Conservation (phyloP, 2,329 filamentous ascomycete species). For the Colletotrichum sp. region DNA sequence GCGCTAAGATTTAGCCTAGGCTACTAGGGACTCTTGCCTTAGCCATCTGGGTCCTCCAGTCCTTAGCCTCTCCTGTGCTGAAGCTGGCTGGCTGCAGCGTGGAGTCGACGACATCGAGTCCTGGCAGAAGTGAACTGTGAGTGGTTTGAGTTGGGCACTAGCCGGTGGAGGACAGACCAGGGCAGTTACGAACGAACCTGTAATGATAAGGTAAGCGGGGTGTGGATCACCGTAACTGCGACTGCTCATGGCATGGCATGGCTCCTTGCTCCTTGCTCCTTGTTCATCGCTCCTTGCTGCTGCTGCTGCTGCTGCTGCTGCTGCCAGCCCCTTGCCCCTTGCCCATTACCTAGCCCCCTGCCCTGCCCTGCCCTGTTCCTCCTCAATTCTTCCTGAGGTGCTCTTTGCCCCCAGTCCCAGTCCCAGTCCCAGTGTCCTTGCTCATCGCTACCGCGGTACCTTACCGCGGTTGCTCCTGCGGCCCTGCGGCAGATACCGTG, state of each 20-base stretch:
- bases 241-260: background rate
- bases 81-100: background rate
- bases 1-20: background rate
- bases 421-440: background rate
- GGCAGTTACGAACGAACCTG: constrained; percentile 5
- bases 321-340: background rate
- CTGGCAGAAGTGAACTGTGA: background rate
- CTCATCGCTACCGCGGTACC: constrained; percentile 11
- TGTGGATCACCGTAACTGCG: background rate
- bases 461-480: constrained; percentile 3
- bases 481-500: constrained; percentile 13
- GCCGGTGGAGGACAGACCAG: background rate
- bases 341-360: background rate
- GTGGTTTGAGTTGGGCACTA: background rate
- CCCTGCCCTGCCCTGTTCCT: no score
- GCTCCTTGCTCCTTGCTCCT: background rate
- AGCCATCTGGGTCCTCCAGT: background rate
- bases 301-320: background rate
- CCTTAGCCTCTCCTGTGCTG: background rate
- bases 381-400: no score
- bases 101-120: background rate
- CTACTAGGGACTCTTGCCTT: background rate
- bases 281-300: background rate
- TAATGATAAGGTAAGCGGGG: constrained; percentile 22
- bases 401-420: background rate